A percentile compares a stretch with the other conserved stretches of the same genome.
These are phyloP conservation scores for Fraxinus americana DNA, from an alignment of 257 asterid genomes.

Conservation along the genomic window DNA sequence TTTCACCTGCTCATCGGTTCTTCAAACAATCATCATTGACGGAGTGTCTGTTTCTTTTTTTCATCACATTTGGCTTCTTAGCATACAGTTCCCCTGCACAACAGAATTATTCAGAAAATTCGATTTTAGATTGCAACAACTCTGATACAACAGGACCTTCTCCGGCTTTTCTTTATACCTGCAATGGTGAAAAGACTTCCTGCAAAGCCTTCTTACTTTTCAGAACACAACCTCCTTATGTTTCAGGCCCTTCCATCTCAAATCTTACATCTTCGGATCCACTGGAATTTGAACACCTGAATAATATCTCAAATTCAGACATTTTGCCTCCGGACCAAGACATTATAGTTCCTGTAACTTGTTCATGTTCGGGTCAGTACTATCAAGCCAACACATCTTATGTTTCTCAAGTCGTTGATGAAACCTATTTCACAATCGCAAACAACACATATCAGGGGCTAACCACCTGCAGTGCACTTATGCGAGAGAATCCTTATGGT, in stretches of 20 bases:
- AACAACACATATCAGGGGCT: conserved; percentile 51
- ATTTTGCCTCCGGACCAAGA: conserved; percentile 37
- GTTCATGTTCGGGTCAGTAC: conserved; percentile 58
- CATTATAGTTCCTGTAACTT: conserved; percentile 55
- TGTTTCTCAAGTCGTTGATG: neutral
- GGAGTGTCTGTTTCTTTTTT: conserved; percentile 13
- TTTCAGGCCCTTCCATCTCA: conserved; percentile 50
- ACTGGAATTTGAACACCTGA: conserved; percentile 37
- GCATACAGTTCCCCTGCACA: conserved; percentile 35
- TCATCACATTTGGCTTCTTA: conserved; percentile 24
- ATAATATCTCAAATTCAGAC: conserved; percentile 43
- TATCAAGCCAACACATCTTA: conserved; percentile 66
- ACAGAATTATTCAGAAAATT: conserved; percentile 52
- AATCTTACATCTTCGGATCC: conserved; percentile 52
- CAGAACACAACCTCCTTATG: conserved; percentile 40
- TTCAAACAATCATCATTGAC: conserved; percentile 15
- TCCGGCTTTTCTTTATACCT: conserved; percentile 52
- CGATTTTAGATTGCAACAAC: conserved; percentile 36
- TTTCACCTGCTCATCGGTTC: neutral
- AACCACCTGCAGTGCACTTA: conserved; percentile 56
- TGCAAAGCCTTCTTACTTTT: conserved; percentile 58
- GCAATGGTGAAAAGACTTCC: conserved; percentile 38
- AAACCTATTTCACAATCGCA: conserved; percentile 51
- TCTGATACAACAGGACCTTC: conserved; percentile 40
- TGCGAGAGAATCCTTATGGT: conserved; percentile 39